Evolutionary conservation across 2,329 filamentous ascomycete genomes (phyloP), one percentile per base, ranked within the genome.

Genomic region (Thelonectria olida): DNA sequence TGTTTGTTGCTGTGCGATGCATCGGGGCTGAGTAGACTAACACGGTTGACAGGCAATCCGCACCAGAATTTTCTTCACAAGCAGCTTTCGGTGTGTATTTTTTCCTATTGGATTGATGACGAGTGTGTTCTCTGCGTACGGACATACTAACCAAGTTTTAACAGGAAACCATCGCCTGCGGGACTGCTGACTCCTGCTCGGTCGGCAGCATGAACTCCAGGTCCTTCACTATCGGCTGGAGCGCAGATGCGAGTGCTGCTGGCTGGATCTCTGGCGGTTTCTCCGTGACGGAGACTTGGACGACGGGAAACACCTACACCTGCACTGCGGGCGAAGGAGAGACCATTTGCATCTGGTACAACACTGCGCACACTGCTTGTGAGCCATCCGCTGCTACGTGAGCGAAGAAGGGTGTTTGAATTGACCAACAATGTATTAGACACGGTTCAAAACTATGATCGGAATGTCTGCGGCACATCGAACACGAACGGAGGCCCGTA

Each of bases 281-380:
- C 27, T 36, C 34, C 19, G 54, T 58, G 25, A 27, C 39, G 3
- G 17, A 38, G 27, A 7, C 28, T 22, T 58, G 54, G 54, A 25
- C 47, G 1, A 51, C 54, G n/a, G 48, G 54, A 45, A 52, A 45
- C 13, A 42, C 48, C 0, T 58, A 58, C 28, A 52, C 36, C 5
- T 58, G 54, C 47, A 51, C 25, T 34, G 54, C 19, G 8, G 48
- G 12, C 15, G 4, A 3, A 38, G 54, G 54, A 23, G 54, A 58
- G 12, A 51, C 54, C 2, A 23, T 44, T 17, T 58, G 54, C 31
- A 50, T 58, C 19, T 58, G 54, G 54, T 58, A 52, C 13, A 58
- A 58, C 15, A 58, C 47, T 0, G 55, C 55, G 17, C 55, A 58
- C 20, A 58, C 55, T 38, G 55, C 55, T 22, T 51, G 54, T 52